These are phyloP conservation scores for Populus davidiana DNA, from an alignment of 345 rosid species.

Conservation along the genomic window DNA sequence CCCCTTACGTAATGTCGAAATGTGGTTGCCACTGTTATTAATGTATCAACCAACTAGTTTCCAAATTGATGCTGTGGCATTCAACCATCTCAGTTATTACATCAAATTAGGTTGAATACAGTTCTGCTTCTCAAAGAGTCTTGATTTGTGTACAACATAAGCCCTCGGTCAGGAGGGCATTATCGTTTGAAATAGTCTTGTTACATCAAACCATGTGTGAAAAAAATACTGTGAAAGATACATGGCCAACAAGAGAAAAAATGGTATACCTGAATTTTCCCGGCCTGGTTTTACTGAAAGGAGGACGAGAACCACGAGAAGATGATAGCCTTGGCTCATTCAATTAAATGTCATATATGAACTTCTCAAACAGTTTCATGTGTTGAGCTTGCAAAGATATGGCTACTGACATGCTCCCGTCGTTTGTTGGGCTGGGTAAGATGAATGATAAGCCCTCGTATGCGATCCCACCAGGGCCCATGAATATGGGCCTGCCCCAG, in stretches of 20 bases:
- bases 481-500: constrained; percentile 88
- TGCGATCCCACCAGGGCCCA: constrained; percentile 91
- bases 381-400: constrained; percentile 70
- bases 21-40: too few species aligned
- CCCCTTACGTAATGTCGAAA: neutral
- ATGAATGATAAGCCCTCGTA: constrained; percentile 78
- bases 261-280: neutral
- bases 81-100: too few species aligned
- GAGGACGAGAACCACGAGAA: neutral
- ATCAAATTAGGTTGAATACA: neutral
- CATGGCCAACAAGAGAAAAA: neutral
- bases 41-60: too few species aligned
- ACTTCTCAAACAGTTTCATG: constrained; percentile 72
- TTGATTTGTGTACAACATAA: constrained; percentile 2
- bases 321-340: neutral
- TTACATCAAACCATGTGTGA: neutral
- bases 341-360: constrained; percentile 42
- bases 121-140: neutral
- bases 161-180: neutral
- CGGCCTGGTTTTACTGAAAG: neutral
- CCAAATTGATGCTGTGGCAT: too few species aligned
- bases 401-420: constrained; percentile 79
- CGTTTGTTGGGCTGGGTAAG: constrained; percentile 68
- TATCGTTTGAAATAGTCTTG: neutral
- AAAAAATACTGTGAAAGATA: neutral